These are phyloP conservation scores for Crepidotus variabilis DNA, from an alignment of 768 basidiomycete genomes.

Conservation along the genomic window DNA sequence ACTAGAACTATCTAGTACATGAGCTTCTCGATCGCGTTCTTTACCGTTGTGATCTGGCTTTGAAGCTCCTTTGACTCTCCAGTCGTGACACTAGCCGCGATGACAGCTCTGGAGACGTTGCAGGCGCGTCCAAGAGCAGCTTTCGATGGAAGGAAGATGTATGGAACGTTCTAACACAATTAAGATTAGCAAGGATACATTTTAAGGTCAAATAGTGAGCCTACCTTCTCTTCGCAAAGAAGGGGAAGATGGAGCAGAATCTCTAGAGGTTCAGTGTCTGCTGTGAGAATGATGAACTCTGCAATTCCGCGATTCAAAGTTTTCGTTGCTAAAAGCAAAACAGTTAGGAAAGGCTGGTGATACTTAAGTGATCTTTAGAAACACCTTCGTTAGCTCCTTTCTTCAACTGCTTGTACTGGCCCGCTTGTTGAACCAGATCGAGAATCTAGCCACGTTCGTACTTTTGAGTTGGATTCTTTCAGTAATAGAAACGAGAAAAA, in stretches of 20 bases:
- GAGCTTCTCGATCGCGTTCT: constrained; percentile 75
- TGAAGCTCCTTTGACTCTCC: constrained; percentile 90
- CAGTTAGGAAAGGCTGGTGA: neutral
- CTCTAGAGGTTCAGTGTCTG: constrained; percentile 96
- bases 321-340: constrained; percentile 72
- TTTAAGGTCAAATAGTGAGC: constrained; percentile 7
- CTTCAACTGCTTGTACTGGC: constrained; percentile 97
- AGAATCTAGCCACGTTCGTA: constrained; percentile 60
- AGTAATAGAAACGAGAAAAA: constrained; percentile 3
- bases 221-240: constrained; percentile 96
- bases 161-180: constrained; percentile 78
- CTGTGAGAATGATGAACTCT: constrained; percentile 95
- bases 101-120: constrained; percentile 92
- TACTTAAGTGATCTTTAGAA: neutral
- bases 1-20: constrained; percentile 28
- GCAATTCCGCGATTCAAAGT: constrained; percentile 97
- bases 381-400: constrained; percentile 98
- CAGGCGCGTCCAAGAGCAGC: constrained; percentile 95
- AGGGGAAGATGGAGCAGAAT: constrained; percentile 96
- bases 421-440: constrained; percentile 91
- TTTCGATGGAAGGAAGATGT: constrained; percentile 93
- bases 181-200: neutral
- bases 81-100: constrained; percentile 94
- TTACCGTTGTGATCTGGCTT: constrained; percentile 85
- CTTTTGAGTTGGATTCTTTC: neutral